Conservation (phyloP, 345 rosid species). For the Conringia planisiliqua region DNA sequence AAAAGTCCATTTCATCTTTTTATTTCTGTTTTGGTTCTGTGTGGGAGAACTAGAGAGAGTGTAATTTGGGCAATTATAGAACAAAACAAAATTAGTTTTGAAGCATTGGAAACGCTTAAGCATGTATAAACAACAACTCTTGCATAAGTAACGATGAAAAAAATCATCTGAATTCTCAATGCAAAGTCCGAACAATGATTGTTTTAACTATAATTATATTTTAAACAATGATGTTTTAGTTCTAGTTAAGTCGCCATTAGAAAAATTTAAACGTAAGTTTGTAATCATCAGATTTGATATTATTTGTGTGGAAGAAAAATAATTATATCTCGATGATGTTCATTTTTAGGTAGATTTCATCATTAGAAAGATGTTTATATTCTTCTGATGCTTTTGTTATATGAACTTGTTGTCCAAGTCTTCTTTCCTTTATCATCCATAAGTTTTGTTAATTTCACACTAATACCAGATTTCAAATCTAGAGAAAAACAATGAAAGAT, state of each 20-base stretch:
- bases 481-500: slow-evolving; percentile 1
- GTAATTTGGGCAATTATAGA: neutral
- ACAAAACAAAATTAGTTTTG: neutral
- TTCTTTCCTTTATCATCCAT: neutral
- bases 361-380: too few relatives aligned
- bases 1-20: neutral
- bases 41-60: neutral
- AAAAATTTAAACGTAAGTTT: neutral
- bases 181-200: neutral
- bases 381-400: too few relatives aligned
- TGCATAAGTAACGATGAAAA: neutral
- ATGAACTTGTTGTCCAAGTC: neutral
- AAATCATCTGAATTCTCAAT: neutral
- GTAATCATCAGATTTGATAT: neutral
- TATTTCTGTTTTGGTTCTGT: neutral
- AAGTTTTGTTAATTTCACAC: neutral
- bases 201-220: neutral
- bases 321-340: neutral
- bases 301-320: neutral
- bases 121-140: neutral
- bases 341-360: too few relatives aligned
- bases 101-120: neutral
- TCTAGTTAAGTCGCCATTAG: too few relatives aligned
- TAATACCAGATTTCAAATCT: neutral
- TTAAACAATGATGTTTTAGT: too few relatives aligned